A percentile compares a stretch with the other conserved stretches of the same genome.
These are phyloP conservation scores for Eucalyptus erythrocorys DNA, from an alignment of 345 rosid species.

Conservation along the genomic window DNA sequence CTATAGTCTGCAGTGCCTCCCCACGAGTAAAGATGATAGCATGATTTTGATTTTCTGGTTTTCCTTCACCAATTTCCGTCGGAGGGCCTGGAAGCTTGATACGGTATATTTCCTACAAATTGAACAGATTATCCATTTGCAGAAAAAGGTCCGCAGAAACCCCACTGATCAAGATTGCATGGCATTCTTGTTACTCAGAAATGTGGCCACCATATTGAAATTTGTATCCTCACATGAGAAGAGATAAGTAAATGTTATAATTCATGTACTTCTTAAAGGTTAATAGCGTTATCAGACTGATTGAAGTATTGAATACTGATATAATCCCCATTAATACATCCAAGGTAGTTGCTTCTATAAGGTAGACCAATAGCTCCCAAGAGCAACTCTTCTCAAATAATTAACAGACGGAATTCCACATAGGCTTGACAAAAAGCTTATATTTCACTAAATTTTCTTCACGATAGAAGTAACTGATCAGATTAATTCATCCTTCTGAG, in stretches of 20 bases:
- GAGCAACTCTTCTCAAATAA: not conserved
- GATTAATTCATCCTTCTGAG: not conserved
- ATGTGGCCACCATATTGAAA: not conserved
- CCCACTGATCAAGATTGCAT: not conserved
- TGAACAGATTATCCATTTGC: not conserved
- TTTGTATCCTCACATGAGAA: not conserved
- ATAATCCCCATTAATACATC: not conserved
- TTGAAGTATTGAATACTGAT: not conserved
- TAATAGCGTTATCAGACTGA: not conserved
- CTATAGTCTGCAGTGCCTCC: slow-evolving; percentile 97
- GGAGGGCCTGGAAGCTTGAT: slow-evolving; percentile 96
- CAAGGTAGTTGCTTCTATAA: not conserved
- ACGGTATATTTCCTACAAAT: slow-evolving; percentile 81
- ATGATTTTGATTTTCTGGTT: slow-evolving; percentile 99
- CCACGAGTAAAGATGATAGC: slow-evolving; percentile 99
- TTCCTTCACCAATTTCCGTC: slow-evolving; percentile 92
- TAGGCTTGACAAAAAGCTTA: not conserved
- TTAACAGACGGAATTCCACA: not conserved
- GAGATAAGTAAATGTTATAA: not conserved
- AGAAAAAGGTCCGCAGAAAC: not conserved
- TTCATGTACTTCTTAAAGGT: not conserved
- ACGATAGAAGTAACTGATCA: not conserved
- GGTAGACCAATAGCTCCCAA: not conserved
- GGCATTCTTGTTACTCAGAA: not conserved
- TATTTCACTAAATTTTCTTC: not conserved